phyloP scores from a whole-genome alignment of 768 basidiomycete genomes.

The Collybiopsis luxurians region DNA sequence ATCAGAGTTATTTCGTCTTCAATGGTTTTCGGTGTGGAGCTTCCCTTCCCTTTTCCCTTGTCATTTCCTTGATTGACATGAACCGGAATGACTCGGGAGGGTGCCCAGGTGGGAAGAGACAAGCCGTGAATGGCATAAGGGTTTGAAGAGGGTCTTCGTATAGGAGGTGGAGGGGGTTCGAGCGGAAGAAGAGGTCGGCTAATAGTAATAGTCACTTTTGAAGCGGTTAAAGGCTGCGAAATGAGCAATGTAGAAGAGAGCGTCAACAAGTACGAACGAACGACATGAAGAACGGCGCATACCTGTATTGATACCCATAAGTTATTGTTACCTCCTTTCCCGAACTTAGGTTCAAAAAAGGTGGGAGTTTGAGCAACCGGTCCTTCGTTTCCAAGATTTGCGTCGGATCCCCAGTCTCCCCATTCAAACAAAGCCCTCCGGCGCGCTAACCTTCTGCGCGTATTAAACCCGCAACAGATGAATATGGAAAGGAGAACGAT shows the following conservation, averaged over 20 bases:
- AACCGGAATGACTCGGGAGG: not conserved
- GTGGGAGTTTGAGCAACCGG: slow-evolving; percentile 6
- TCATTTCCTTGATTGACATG: not conserved
- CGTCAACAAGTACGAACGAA: not conserved
- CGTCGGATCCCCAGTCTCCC: not conserved
- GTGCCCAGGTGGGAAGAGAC: slow-evolving; percentile 8
- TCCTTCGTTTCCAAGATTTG: not conserved
- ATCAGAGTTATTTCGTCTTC: slow-evolving; percentile 4
- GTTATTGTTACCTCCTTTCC: slow-evolving; percentile 3
- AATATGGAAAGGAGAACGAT: slow-evolving; percentile 48
- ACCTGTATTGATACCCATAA: slow-evolving; percentile 20
- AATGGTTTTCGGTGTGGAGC: slow-evolving; percentile 16
- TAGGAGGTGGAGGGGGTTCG: not conserved
- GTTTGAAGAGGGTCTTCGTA: slow-evolving; percentile 1
- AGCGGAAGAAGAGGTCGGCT: not conserved
- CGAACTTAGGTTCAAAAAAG: slow-evolving; percentile 14
- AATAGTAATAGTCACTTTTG: not conserved
- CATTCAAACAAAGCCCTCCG: slow-evolving; percentile 16
- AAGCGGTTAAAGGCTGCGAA: not conserved
- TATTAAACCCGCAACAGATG: slow-evolving; percentile 46
- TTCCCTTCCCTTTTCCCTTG: not conserved
- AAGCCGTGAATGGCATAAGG: slow-evolving; percentile 9
- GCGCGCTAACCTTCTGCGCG: slow-evolving; percentile 36
- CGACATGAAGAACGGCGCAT: not conserved
- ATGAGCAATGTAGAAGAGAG: not conserved